Base-by-base conservation (phyloP, 768 basidiomycete genomes). In the Panaeolus cyanescens region DNA sequence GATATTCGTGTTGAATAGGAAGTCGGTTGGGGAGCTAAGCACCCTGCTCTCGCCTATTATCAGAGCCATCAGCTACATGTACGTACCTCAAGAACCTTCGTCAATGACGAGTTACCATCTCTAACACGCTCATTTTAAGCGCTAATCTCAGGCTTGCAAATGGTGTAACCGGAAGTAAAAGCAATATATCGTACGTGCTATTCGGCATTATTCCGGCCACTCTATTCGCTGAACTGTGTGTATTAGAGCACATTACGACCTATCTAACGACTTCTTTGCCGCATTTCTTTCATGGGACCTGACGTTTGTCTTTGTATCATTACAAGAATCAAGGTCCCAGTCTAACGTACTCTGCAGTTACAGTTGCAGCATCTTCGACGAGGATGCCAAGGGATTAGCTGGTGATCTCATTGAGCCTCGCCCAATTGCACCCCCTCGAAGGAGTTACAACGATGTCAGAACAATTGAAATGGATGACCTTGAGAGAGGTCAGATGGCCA, bases 271-370 rank as follows among this genome's bases (percentile, higher is more conserved):
- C 1, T 54, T 63, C 22, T 63, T 63, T 33, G 59, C 62, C 2
- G 59, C 59, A 2, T 63, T 63, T 37, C 28, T 63, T 25, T 63
- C 62, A 19, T 63, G 62, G 62, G 62, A 63, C 34, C 39, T 63
- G 59, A 63, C 62, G 62, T 63, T 50, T 50, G 8, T 13, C 25
- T 19, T 20, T 40, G 39, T 9, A 6, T 12, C n/a, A n/a, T 8
- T 19, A 6, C 31, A 15, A 25, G 9, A 22, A 25, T 42, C n/a
- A 20, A 28, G 31, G 15, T 15, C n/a, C 13, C 13, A 54, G 17
- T 56, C 15, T n/a, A 55, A 17, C 5, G 5, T 32, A 4, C 37
- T n/a, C 28, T 30, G 4, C 25, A 63, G 62, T 1, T 63, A 63
- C 55, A 63, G 59, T 20, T 59, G 59, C 32, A 59, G 59, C 20